Conservation (phyloP, 106 monocot genomes). For the Gastrodia elata region DNA sequence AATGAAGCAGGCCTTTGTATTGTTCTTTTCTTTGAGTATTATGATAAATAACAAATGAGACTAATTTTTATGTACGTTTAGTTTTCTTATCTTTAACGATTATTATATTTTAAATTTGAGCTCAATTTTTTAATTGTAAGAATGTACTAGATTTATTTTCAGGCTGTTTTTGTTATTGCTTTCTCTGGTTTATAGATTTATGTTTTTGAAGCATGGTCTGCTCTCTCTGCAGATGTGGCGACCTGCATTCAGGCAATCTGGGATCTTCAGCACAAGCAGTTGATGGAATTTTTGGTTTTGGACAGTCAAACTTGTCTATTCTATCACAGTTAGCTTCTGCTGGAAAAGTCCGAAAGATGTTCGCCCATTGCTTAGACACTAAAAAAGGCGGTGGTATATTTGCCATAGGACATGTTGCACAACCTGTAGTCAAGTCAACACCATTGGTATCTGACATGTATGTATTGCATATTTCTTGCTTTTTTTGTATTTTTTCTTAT, state of each 20-base stretch:
- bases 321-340: slow-evolving; percentile 72
- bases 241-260: slow-evolving; percentile 43
- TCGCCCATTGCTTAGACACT: slow-evolving; percentile 89
- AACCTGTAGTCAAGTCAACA: slow-evolving; percentile 77
- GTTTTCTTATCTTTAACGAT: background rate
- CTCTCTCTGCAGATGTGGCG: slow-evolving; percentile 10
- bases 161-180: background rate
- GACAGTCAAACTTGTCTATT: slow-evolving; percentile 80
- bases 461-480: slow-evolving; percentile 12
- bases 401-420: slow-evolving; percentile 71
- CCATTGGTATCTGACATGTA: slow-evolving; percentile 81
- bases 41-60: slow-evolving; percentile 1
- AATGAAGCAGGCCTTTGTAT: background rate
- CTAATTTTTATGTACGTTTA: background rate
- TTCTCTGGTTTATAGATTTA: background rate
- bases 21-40: background rate
- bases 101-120: background rate
- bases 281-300: slow-evolving; percentile 93
- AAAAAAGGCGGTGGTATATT: slow-evolving; percentile 84
- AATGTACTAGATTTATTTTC: background rate
- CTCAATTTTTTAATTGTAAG: background rate
- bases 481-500: too few species aligned
- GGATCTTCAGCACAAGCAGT: slow-evolving; percentile 54
- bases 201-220: background rate
- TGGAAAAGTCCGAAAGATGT: slow-evolving; percentile 73